These are phyloP conservation scores for Penicillium sp. DNA, from an alignment of 2,329 filamentous ascomycete species.

Conservation along the genomic window DNA sequence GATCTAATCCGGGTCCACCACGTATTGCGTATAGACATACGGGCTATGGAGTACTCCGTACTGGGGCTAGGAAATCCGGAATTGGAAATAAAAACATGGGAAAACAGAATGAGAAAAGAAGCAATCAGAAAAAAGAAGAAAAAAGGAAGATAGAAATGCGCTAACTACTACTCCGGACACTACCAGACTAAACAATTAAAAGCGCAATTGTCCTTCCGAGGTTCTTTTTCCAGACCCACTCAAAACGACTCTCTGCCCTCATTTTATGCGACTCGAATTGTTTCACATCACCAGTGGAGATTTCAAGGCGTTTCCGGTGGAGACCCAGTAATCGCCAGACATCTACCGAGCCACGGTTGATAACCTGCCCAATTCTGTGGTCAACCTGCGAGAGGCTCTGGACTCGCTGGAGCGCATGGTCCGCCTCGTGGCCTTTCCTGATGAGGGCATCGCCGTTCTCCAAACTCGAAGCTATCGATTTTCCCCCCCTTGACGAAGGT, in stretches of 20 bases:
- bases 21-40: neutral
- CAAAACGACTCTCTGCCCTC: neutral
- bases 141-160: too few species aligned
- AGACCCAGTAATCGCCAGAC: slow-evolving; percentile 4
- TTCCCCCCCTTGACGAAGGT: slow-evolving; percentile 11
- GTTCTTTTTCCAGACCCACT: too few species aligned
- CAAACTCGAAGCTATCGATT: slow-evolving; percentile 7
- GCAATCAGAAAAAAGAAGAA: too few species aligned
- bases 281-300: slow-evolving; percentile 29
- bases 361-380: neutral
- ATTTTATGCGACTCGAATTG: slow-evolving; percentile 24
- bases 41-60: too few species aligned
- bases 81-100: too few species aligned
- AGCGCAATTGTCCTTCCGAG: too few species aligned
- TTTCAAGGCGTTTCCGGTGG: slow-evolving; percentile 20
- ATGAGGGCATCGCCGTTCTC: slow-evolving; percentile 8
- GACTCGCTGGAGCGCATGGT: slow-evolving; percentile 16
- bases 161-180: too few species aligned
- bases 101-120: too few species aligned
- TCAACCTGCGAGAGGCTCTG: neutral
- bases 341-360: slow-evolving; percentile 17
- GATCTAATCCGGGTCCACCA: neutral
- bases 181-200: too few species aligned
- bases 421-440: slow-evolving; percentile 22
- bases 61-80: too few species aligned